Evolutionary conservation across 441 rosid species (phyloP), one percentile per base, ranked within the genome.

Genomic region (Isatis lusitanica): DNA sequence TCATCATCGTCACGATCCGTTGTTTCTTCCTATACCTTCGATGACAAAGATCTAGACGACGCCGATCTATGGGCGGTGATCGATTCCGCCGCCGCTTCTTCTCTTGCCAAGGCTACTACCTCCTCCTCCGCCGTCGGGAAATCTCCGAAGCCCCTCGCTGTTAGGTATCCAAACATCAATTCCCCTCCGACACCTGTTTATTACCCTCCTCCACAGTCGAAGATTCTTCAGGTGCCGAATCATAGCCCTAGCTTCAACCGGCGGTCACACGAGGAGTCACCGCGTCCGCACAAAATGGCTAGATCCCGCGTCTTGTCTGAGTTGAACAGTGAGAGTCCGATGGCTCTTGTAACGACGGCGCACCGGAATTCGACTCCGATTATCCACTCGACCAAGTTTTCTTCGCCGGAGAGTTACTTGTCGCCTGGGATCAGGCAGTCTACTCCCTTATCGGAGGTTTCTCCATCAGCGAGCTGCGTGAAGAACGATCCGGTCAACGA

Each of bases 21-120:
- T 31, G 71, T 59, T 7, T 76, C 87, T 33, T 78, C 68, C 65
- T 72, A 85, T 31, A 71, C 46, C 30, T 77, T 94, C 66, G 98
- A 92, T 76, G 97, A 91, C 78, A 91, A 86, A 57, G 93, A 94
- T 50, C 86, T 94, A 30, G 98, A 94, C 75, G 97, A 90, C 74
- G 97, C 95, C 57, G 87, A 94, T 50, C 68, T 94, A 39, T 92
- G 98, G 98, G 97, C 96, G 10, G 85, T 92, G 2, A 87, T 94
- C 50, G 98, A 92, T 84, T 87, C 95, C 35, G 93, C 97, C 44
- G 94, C 88, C 55, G 95, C 96, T 17, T 80, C 96, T 17, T 80
- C 93, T 55, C 79, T 80, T 64, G 59, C 53, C 3, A 53, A 40
- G n/a, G 46, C 68, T 40, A 39, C 16, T 0, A 10, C 59, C 46